Evolutionary conservation across 2,329 filamentous ascomycete species (phyloP), one percentile per base, ranked within the genome.

Genomic region (Exophiala sp.): DNA sequence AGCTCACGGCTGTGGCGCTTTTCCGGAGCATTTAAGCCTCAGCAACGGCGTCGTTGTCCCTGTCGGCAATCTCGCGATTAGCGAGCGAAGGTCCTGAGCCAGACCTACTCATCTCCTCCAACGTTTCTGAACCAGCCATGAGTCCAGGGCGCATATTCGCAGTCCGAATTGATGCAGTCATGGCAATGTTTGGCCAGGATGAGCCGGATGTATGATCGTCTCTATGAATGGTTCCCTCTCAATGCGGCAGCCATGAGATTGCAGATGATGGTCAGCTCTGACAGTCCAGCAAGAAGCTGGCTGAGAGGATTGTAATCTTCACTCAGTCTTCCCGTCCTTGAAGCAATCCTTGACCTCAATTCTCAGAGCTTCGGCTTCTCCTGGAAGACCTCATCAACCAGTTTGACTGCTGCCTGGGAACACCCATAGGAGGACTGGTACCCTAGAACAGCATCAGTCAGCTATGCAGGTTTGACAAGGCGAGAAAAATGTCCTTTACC

Each of bases 341-440:
- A n/a, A 9, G n/a, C 6, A n/a, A 13, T 32, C 24, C 6, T 27
- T 19, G 14, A 24, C 7, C 10, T 13, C n/a, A 10, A 38, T 23
- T 16, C n/a, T 55, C 37, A 57, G 23, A 57, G 30, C 21, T 43
- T 55, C 16, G 54, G 46, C 27, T 32, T 48, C 2, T 60, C 58
- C 45, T 58, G 55, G 56, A 72, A 50, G 11, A 63, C 61, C 39
- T 84, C 78, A 37, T 78, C 76, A 4, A 88, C 83, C 65, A 90
- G 68, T 65, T 80, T 76, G 1, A 85, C 76, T 0, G 82, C 83
- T 27, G 76, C 72, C 62, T 83, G 74, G 0, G 85, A 80, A 65
- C 84, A 88, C 1, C 86, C 86, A 66, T 85, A 91, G 3, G 73
- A 77, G 21, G 70, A 68, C 60, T 81, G 78, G 57, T 79, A 95